A percentile compares a stretch with the other conserved stretches of the same genome.
Evolutionary conservation across 2,329 filamentous ascomycete genomes (phyloP).

Genomic region (Exophiala sp.): DNA sequence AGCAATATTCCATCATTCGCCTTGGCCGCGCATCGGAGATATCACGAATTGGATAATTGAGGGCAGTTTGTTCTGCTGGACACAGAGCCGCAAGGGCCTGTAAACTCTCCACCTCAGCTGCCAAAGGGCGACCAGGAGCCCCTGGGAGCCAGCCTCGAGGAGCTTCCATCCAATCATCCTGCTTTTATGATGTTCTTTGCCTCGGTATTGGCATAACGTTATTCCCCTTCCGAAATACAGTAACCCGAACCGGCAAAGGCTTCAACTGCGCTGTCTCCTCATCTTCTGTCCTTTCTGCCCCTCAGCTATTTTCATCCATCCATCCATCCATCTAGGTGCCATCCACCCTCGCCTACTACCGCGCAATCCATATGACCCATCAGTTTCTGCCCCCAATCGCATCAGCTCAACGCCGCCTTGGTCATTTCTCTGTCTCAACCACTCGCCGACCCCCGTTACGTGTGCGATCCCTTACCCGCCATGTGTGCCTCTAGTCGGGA

Average conservation of each 20-base stretch:
- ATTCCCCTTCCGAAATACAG: too few relatives aligned
- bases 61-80: not conserved
- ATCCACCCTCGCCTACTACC: not conserved
- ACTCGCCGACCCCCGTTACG: not conserved
- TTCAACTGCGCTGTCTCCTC: not conserved
- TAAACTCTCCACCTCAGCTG: too few relatives aligned
- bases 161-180: too few relatives aligned
- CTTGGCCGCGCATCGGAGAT: slow-evolving; percentile 22
- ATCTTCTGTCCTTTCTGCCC: too few relatives aligned
- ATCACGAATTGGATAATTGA: slow-evolving; percentile 21
- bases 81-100: not conserved
- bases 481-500: slow-evolving; percentile 9
- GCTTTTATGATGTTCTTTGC: too few relatives aligned
- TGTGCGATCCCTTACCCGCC: slow-evolving; percentile 2
- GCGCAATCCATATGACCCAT: not conserved
- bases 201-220: not conserved
- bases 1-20: slow-evolving; percentile 24
- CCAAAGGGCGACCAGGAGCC: too few relatives aligned
- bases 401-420: not conserved
- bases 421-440: not conserved
- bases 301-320: not conserved
- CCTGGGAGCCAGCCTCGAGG: too few relatives aligned
- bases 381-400: not conserved
- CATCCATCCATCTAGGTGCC: not conserved
- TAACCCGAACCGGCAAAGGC: too few relatives aligned